Evolutionary conservation across 805 yeast species (phyloP), one percentile per base, ranked within the genome.

Genomic region (Yamadazyma olivae): DNA sequence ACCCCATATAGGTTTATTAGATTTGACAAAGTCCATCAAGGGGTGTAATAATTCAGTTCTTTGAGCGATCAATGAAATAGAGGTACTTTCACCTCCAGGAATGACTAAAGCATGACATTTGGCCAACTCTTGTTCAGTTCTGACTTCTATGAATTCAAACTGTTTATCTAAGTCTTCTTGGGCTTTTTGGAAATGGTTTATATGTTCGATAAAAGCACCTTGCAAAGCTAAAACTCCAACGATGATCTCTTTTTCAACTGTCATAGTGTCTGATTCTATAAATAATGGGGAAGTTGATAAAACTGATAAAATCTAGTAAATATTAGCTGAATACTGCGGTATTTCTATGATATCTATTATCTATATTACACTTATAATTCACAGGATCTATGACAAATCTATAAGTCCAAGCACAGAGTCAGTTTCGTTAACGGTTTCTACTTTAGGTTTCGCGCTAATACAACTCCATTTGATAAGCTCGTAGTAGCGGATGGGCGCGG

Each of bases 181-280:
- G 37, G 78, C 56, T 13, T 50, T 41, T 13, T 67, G 50, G 27
- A 83, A 59, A 48, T 73, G 77, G 3, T 64, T 56, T 5, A 80
- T 58, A 53, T 84, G 95, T 50, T 84, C 95, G 13, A 62, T 54
- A 51, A 83, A 85, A 0, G 93, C 90, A 5, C 95, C 95, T 53
- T 84, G 95, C 14, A 84, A 67, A 0, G 91, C 85, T 35, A 85
- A 57, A 1, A 85, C 89, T 3, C 95, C 95, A 8, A 84, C 66
- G 3, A 30, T 17, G 3, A 19, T 17, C 13, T 21, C 28, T n/a
- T 23, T 22, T 10, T 36, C 32, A 4, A 36, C 36, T 14, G 40
- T 36, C 40, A 36, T 36, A 15, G 12, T 20, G 23, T n/a, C n/a
- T n/a, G n/a, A n/a, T n/a, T n/a, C n/a, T n/a, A n/a, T n/a, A n/a